phyloP scores from a whole-genome alignment of 805 yeast genomes.

The Cyberlindnera nakhonratchasimensis region DNA sequence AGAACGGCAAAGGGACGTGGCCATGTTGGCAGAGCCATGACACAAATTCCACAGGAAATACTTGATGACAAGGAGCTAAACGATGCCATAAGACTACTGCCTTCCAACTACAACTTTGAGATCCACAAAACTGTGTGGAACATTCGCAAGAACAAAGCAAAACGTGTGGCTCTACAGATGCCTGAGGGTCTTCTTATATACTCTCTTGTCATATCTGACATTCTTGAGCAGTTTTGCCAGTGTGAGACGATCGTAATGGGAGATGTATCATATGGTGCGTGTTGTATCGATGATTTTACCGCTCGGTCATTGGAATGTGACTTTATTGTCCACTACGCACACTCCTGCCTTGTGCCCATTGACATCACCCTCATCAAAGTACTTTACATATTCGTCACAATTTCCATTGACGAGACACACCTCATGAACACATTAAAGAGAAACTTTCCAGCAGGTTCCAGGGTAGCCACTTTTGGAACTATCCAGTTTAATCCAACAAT shows the following conservation, averaged over 20 bases:
- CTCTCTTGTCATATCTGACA: constrained; percentile 86
- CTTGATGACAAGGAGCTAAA: constrained; percentile 77
- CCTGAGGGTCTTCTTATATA: constrained; percentile 94
- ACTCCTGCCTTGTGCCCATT: constrained; percentile 93
- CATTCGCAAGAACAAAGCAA: constrained; percentile 67
- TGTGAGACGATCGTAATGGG: constrained; percentile 95
- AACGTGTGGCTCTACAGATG: constrained; percentile 90
- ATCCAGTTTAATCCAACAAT: constrained; percentile 95
- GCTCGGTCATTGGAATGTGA: constrained; percentile 93
- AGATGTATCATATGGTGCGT: constrained; percentile 97
- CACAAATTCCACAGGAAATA: constrained; percentile 88
- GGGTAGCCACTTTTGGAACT: constrained; percentile 87
- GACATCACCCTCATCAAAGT: constrained; percentile 90
- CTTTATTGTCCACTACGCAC: constrained; percentile 94
- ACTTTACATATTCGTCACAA: constrained; percentile 92
- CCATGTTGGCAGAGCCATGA: constrained; percentile 57
- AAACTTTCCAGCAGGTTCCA: constrained; percentile 62
- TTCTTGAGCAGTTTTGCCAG: constrained; percentile 83
- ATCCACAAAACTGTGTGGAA: constrained; percentile 96
- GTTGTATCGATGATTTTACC: constrained; percentile 95
- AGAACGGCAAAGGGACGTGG: constrained; percentile 29
- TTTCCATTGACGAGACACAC: constrained; percentile 81
- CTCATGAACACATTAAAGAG: constrained; percentile 68
- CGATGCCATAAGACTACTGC: constrained; percentile 75
- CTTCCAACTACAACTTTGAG: constrained; percentile 92